phyloP scores from a whole-genome alignment of 164 flowering plant genomes.

The Tetracentron sinense region DNA sequence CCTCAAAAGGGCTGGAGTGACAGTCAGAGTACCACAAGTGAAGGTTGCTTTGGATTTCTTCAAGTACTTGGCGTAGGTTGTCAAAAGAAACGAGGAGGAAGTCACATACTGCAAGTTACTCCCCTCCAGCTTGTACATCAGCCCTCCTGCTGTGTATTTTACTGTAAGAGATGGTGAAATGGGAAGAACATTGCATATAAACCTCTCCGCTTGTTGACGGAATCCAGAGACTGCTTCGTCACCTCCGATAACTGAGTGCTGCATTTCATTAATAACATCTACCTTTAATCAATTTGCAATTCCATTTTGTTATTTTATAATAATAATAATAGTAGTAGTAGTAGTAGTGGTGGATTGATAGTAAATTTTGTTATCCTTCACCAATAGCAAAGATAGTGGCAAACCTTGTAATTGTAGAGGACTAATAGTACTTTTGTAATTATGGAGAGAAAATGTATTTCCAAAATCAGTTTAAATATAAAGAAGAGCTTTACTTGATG shows the following conservation, averaged over 20 bases:
- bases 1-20: constrained; percentile 21
- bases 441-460: too few species aligned
- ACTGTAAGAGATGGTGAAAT: constrained; percentile 21
- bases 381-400: too few species aligned
- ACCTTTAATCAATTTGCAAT: too few species aligned
- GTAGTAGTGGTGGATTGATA: too few species aligned
- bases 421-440: too few species aligned
- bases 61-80: constrained; percentile 31
- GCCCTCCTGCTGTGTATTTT: constrained; percentile 36
- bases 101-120: constrained; percentile 42
- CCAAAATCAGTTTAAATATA: too few species aligned
- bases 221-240: background rate
- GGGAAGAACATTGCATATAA: constrained; percentile 29
- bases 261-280: background rate
- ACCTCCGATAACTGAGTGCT: background rate
- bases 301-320: too few species aligned
- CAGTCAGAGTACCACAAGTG: constrained; percentile 23
- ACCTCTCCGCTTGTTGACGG: constrained; percentile 12
- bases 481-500: too few species aligned
- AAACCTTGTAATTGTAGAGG: too few species aligned
- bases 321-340: too few species aligned
- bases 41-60: constrained; percentile 14
- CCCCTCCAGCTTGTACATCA: constrained; percentile 27
- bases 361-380: too few species aligned
- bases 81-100: constrained; percentile 26